phyloP scores from a whole-genome alignment of 2,329 filamentous ascomycete genomes.

The Microcyclospora pomicola region DNA sequence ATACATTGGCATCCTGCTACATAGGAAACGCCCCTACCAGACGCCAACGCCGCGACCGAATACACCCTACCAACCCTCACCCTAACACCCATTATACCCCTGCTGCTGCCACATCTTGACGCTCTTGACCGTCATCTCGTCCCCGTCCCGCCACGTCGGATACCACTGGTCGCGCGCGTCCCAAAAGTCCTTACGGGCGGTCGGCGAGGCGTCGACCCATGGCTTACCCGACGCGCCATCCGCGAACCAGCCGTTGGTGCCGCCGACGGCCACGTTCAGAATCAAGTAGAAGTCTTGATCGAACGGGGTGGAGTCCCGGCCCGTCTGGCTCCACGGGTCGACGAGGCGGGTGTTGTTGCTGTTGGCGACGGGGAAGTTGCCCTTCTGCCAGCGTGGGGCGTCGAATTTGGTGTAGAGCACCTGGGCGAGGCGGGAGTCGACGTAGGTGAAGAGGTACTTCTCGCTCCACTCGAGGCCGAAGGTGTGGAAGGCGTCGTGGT shows the following conservation, averaged over 20 bases:
- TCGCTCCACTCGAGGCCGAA: constrained; percentile 78
- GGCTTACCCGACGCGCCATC: constrained; percentile 61
- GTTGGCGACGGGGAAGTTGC: constrained; percentile 22
- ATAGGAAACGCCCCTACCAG: too few species aligned
- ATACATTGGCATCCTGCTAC: too few species aligned
- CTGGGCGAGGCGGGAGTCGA: constrained; percentile 67
- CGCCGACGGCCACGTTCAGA: constrained; percentile 27
- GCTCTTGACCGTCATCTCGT: constrained; percentile 28
- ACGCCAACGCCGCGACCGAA: too few species aligned
- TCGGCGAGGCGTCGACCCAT: constrained; percentile 56
- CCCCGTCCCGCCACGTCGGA: constrained; percentile 23
- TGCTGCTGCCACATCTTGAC: constrained; percentile 36
- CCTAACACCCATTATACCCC: constrained; percentile 33
- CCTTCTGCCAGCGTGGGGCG: constrained; percentile 26
- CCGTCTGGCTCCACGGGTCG: constrained; percentile 25
- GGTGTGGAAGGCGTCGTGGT: constrained; percentile 53
- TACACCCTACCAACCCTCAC: background rate
- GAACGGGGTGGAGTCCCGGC: constrained; percentile 25
- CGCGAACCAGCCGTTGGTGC: constrained; percentile 57
- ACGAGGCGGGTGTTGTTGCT: constrained; percentile 24
- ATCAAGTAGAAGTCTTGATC: constrained; percentile 30
- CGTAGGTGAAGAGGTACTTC: constrained; percentile 77
- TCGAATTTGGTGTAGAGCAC: constrained; percentile 56
- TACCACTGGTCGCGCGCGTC: constrained; percentile 28
- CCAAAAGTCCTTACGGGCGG: constrained; percentile 67